Conservation (phyloP, 2,329 filamentous ascomycete genomes). For the Pyrenochaeta sp. region DNA sequence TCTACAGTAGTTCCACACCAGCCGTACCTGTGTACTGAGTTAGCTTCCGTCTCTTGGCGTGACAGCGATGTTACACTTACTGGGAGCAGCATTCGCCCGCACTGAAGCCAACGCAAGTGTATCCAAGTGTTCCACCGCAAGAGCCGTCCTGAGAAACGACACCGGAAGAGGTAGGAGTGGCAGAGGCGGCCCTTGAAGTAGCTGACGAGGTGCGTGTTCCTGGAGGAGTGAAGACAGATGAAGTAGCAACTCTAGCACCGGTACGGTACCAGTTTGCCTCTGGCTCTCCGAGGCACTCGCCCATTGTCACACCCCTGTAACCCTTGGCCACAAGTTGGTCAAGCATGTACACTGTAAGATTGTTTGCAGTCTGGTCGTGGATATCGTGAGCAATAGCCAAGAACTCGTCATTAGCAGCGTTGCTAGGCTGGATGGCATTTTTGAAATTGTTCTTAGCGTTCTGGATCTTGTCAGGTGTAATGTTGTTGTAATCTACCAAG, state of each 20-base stretch:
- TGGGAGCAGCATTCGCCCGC: slow-evolving; percentile 49
- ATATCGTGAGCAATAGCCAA: slow-evolving; percentile 62
- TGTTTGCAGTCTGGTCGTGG: slow-evolving; percentile 53
- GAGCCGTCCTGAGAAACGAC: slow-evolving; percentile 16
- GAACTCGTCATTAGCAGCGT: slow-evolving; percentile 44
- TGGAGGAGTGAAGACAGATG: slow-evolving; percentile 12
- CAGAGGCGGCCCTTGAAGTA: slow-evolving; percentile 10
- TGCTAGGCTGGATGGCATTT: slow-evolving; percentile 46
- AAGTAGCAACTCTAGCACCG: slow-evolving; percentile 12
- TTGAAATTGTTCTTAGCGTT: slow-evolving; percentile 50
- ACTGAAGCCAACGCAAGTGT: slow-evolving; percentile 30
- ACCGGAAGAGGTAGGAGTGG: slow-evolving; percentile 12
- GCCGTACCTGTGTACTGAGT: too few relatives aligned
- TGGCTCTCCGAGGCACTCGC: slow-evolving; percentile 55
- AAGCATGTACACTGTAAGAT: slow-evolving; percentile 53
- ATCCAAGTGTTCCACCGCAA: slow-evolving; percentile 28
- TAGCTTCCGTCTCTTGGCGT: too few relatives aligned
- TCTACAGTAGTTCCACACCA: slow-evolving; percentile 17
- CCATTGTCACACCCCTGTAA: slow-evolving; percentile 54
- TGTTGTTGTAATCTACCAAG: slow-evolving; percentile 38
- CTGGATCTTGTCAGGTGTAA: slow-evolving; percentile 38
- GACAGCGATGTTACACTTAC: too few relatives aligned
- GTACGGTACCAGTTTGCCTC: slow-evolving; percentile 56
- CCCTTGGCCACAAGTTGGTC: slow-evolving; percentile 43
- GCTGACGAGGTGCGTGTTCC: slow-evolving; percentile 25